These are phyloP conservation scores for Aeschynomene evenia DNA, from an alignment of 306 rosid species.

Conservation along the genomic window DNA sequence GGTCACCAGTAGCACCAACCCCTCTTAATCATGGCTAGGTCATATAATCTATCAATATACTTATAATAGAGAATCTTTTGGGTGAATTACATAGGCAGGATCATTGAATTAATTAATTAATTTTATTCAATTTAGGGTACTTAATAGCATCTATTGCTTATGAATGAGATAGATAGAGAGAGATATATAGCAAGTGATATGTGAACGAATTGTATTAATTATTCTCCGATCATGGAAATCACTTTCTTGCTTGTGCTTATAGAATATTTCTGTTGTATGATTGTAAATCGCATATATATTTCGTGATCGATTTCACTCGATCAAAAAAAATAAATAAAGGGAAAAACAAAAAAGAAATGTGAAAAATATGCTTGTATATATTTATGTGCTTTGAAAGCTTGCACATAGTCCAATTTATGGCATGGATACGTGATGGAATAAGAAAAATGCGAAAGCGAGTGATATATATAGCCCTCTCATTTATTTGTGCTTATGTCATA, in stretches of 20 bases:
- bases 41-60: not conserved
- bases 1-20: conserved; percentile 5
- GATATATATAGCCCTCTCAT: not conserved
- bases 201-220: conserved; percentile 18
- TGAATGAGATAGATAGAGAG: not conserved
- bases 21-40: not conserved
- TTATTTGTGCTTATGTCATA: not conserved
- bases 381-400: not conserved
- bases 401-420: not conserved
- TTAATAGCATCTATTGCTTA: too few relatives aligned
- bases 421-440: not conserved
- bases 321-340: not conserved
- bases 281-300: not conserved
- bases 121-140: conserved; percentile 23
- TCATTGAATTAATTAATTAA: too few relatives aligned
- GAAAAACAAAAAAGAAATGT: not conserved
- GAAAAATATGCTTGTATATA: not conserved
- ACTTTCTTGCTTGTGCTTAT: conserved; percentile 9
- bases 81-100: conserved; percentile 1
- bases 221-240: not conserved
- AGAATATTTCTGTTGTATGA: conserved; percentile 27
- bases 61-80: conserved; percentile 31
- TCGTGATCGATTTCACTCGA: not conserved
- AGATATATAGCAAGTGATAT: too few relatives aligned
- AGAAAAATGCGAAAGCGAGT: not conserved